phyloP scores from a whole-genome alignment of 2,329 filamentous ascomycete genomes.

The Colletotrichum cuscutae region DNA sequence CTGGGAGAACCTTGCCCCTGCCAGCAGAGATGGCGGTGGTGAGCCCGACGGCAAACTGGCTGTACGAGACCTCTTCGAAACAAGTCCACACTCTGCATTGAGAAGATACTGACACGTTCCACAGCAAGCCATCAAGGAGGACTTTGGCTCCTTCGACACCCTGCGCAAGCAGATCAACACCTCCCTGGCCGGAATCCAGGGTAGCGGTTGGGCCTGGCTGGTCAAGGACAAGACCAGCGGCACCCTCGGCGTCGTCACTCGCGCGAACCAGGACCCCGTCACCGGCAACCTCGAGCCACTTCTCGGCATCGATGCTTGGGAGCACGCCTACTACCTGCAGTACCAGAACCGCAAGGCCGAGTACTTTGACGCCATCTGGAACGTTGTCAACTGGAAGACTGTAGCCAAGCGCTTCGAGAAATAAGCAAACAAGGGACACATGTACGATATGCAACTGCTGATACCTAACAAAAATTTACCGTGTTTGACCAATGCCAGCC shows the following conservation, averaged over 20 bases:
- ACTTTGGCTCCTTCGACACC: slow-evolving; percentile 73
- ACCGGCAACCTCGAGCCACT: slow-evolving; percentile 84
- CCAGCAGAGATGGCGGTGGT: slow-evolving; percentile 70
- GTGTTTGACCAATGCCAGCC: neutral
- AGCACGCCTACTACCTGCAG: slow-evolving; percentile 95
- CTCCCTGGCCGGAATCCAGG: slow-evolving; percentile 80
- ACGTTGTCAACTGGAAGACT: slow-evolving; percentile 95
- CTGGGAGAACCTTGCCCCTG: slow-evolving; percentile 83
- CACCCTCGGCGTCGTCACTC: slow-evolving; percentile 71
- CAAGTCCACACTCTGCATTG: slow-evolving; percentile 14
- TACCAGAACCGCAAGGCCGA: slow-evolving; percentile 98
- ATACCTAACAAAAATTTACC: slow-evolving; percentile 23
- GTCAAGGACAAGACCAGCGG: slow-evolving; percentile 75
- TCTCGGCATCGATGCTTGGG: slow-evolving; percentile 93
- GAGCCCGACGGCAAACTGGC: slow-evolving; percentile 71
- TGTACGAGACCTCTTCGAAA: slow-evolving; percentile 41
- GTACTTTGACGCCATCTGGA: slow-evolving; percentile 94
- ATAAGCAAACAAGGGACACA: slow-evolving; percentile 39
- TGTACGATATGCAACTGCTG: slow-evolving; percentile 31
- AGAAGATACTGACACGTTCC: neutral
- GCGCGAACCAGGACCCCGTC: slow-evolving; percentile 91
- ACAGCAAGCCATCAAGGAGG: slow-evolving; percentile 68
- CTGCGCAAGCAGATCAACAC: slow-evolving; percentile 76
- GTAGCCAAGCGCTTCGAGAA: slow-evolving; percentile 79
- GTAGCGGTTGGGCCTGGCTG: slow-evolving; percentile 92